Evolutionary conservation across 2,329 filamentous ascomycete genomes (phyloP), one percentile per base, ranked within the genome.

Genomic region (Colletotrichum sp.): DNA sequence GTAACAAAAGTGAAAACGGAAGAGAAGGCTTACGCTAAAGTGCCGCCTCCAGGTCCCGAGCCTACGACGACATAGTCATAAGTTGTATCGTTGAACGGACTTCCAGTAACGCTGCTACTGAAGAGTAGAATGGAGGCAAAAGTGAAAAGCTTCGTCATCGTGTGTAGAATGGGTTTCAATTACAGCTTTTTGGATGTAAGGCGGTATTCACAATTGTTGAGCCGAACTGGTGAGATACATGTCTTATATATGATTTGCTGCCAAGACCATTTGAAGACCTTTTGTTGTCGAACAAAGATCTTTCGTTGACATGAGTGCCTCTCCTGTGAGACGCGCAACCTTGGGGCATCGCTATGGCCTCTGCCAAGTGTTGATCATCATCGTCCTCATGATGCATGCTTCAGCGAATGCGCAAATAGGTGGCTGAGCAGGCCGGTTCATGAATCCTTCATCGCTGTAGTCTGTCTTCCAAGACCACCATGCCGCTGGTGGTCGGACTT

Each of bases 41-140:
- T 26, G 18, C 71, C 71, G 12, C 56, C 66, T n/a, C 66, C 66
- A 16, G 66, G 71, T 18, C 71, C 71, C 16, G 66, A 70, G n/a
- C 71, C 66, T 4, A 73, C 58, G 12, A 70, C 38, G 24, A 73
- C 58, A 38, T 56, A 73, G 38, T 73, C 66, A 36, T 71, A 71
- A 8, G 28, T 12, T 8, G 58, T 24, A 6, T 26, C 5, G 18
- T 65, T 32, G 18, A 18, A 8, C 10, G 34, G 16, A 28, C 9
- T 55, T 15, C 56, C 43, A 30, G 56, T n/a, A 21, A 24, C 32
- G n/a, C 58, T 32, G n/a, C 12, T 32, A 36, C 30, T 18, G n/a
- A 61, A 18, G 2, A 24, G 32, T 32, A 36, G 18, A 32, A 36
- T 8, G 5, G 28, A n/a, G 26, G 28, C 6, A 15, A 32, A 24